Evolutionary conservation across 305 asterid species (phyloP).

Genomic region (Solanum aculeatissimum): DNA sequence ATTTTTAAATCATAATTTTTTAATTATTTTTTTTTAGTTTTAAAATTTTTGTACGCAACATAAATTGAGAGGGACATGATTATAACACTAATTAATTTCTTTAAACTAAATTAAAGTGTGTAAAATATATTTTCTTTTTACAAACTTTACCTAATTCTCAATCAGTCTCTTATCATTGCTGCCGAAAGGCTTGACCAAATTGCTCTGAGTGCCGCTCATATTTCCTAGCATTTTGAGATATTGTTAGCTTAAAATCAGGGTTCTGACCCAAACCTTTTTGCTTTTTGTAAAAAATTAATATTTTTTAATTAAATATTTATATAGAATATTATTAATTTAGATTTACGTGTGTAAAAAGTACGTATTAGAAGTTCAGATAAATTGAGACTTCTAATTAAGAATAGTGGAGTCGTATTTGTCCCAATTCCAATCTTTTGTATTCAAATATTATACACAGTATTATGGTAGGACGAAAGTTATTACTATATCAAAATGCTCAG

Average conservation of each 20-base stretch:
- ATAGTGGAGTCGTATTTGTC: background rate
- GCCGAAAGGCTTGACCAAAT: slow-evolving; percentile 6
- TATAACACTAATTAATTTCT: background rate
- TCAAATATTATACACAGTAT: background rate
- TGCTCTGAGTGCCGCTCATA: background rate
- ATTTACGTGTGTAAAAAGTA: background rate
- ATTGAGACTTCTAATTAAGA: background rate
- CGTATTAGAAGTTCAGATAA: background rate
- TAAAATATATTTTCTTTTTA: background rate
- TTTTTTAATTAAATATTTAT: background rate
- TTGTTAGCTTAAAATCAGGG: background rate
- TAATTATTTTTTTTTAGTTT: background rate
- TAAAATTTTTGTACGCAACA: background rate
- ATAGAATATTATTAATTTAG: background rate
- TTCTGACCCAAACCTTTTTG: background rate
- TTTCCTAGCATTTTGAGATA: background rate
- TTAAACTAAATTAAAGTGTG: background rate
- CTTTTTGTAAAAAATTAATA: no score
- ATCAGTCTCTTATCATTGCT: background rate
- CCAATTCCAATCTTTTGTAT: background rate
- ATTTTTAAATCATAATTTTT: background rate
- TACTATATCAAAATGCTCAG: background rate
- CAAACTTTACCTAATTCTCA: background rate
- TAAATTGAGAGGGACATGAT: background rate
- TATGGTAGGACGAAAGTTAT: background rate